These are phyloP conservation scores for Mallotus repandus DNA, from an alignment of 441 rosid species.

Conservation along the genomic window DNA sequence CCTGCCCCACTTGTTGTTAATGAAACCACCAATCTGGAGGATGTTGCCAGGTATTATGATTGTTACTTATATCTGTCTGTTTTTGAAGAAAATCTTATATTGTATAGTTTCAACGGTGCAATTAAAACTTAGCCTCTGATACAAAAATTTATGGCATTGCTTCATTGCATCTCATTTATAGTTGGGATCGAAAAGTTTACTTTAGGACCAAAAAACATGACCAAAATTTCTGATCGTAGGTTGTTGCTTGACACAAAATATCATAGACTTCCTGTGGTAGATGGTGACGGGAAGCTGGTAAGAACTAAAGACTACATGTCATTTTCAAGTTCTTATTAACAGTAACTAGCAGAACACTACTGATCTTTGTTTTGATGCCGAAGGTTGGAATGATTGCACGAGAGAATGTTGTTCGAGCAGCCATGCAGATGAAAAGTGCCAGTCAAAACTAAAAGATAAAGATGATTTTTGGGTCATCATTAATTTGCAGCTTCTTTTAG, in stretches of 20 bases:
- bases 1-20: constrained; percentile 72
- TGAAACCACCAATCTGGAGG: constrained; percentile 75
- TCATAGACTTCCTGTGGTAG: constrained; percentile 82
- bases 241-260: constrained; percentile 84
- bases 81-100: neutral
- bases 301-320: constrained; percentile 19
- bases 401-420: constrained; percentile 68
- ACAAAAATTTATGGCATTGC: too few relatives aligned
- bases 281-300: constrained; percentile 70
- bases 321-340: too few relatives aligned
- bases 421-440: constrained; percentile 52
- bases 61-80: neutral
- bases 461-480: constrained; percentile 25
- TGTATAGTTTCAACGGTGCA: too few relatives aligned
- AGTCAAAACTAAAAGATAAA: constrained; percentile 23
- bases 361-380: constrained; percentile 12
- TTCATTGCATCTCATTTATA: too few relatives aligned
- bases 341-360: neutral
- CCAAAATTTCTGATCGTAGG: constrained; percentile 34
- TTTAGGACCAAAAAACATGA: neutral
- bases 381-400: constrained; percentile 76
- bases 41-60: constrained; percentile 66
- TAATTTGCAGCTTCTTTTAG: neutral
- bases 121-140: too few relatives aligned
- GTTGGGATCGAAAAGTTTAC: too few relatives aligned